These are phyloP conservation scores for Yamadazyma akitaensis DNA, from an alignment of 805 yeast species.

Conservation along the genomic window DNA sequence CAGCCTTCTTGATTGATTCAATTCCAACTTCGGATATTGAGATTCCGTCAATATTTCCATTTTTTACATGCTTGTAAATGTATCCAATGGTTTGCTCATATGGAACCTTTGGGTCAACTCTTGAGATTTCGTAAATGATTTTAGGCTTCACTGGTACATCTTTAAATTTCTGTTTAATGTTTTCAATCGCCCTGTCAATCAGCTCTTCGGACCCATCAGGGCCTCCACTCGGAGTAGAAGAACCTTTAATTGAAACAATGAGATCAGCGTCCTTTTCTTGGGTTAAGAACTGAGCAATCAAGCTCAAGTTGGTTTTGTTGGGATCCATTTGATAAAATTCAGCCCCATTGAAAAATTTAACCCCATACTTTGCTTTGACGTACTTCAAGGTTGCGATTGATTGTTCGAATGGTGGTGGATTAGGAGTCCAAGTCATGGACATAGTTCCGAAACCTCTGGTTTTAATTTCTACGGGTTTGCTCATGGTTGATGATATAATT, in stretches of 20 bases:
- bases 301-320: constrained; percentile 45
- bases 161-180: constrained; percentile 28
- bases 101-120: constrained; percentile 58
- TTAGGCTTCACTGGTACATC: constrained; percentile 26
- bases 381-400: constrained; percentile 52
- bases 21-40: constrained; percentile 74
- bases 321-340: constrained; percentile 52
- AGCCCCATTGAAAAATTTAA: constrained; percentile 65
- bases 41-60: constrained; percentile 65
- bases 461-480: constrained; percentile 9
- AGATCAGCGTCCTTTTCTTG: constrained; percentile 43
- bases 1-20: constrained; percentile 58
- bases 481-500: not conserved
- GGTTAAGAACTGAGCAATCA: constrained; percentile 54
- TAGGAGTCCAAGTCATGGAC: constrained; percentile 72
- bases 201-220: constrained; percentile 54
- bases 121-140: constrained; percentile 63
- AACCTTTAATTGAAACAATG: constrained; percentile 69
- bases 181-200: constrained; percentile 47
- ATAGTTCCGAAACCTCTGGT: constrained; percentile 68
- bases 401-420: constrained; percentile 50
- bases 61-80: constrained; percentile 55
- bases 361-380: constrained; percentile 45
- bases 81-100: constrained; percentile 57
- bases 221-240: constrained; percentile 28